A percentile compares a stretch with the other conserved stretches of the same genome.
These are phyloP conservation scores for Chytriomyces sp. DNA, from an alignment of 192 early-diverging fungal species.

Conservation along the genomic window DNA sequence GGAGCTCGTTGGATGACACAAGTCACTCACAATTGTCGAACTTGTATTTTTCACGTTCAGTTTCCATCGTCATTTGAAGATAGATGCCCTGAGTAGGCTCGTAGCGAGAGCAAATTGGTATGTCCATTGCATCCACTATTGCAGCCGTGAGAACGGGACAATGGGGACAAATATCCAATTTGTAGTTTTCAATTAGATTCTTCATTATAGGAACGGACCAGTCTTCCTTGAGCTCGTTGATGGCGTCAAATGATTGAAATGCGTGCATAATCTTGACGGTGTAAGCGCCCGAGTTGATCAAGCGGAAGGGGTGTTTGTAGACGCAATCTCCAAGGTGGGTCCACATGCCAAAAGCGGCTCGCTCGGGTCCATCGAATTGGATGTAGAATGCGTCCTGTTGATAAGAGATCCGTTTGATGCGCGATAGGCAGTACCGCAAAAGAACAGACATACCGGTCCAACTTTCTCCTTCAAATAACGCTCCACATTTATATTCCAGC, in stretches of 20 bases:
- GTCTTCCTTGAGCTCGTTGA: background rate
- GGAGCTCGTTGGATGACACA: background rate
- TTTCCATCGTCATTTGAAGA: slow-evolving; percentile 12
- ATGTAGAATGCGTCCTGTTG: slow-evolving; percentile 23
- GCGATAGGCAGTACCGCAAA: background rate
- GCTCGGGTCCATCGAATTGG: slow-evolving; percentile 1
- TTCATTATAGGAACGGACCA: background rate
- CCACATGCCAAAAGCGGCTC: background rate
- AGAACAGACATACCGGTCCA: slow-evolving; percentile 11
- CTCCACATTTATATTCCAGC: background rate
- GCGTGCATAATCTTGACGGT: slow-evolving; percentile 2
- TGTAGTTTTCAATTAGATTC: background rate
- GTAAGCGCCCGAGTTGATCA: slow-evolving; percentile 6
- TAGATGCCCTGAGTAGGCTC: slow-evolving; percentile 10
- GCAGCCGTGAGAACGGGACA: slow-evolving; percentile 7
- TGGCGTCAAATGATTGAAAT: background rate
- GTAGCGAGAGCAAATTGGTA: slow-evolving; percentile 1
- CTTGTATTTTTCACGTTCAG: slow-evolving; percentile 1
- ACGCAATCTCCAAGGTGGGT: slow-evolving; percentile 18
- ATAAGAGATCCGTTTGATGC: background rate
- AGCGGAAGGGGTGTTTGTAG: slow-evolving; percentile 23
- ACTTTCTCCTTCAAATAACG: background rate
- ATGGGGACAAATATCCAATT: slow-evolving; percentile 2
- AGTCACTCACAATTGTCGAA: background rate
- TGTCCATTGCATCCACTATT: background rate